Percentiles rank a stretch among this genome's conserved stretches.
phyloP scores from a whole-genome alignment of 2,329 filamentous ascomycete species.

The Fusarium sp. region DNA sequence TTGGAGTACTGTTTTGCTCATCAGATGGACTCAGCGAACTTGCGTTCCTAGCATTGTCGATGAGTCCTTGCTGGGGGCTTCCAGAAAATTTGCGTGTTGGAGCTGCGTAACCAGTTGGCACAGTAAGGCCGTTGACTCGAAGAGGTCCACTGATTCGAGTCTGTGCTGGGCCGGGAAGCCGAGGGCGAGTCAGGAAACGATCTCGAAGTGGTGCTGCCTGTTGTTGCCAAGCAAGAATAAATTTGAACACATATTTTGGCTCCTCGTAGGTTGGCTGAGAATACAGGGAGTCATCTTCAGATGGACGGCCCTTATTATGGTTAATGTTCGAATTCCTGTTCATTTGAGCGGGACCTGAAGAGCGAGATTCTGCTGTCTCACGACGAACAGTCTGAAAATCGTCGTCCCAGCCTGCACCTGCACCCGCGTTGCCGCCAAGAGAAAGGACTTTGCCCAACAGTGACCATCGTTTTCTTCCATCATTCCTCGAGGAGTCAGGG shows the following conservation, averaged over 20 bases:
- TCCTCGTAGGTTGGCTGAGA: constrained; percentile 68
- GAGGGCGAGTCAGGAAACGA: constrained; percentile 74
- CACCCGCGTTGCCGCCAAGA: constrained; percentile 39
- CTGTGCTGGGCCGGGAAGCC: constrained; percentile 78
- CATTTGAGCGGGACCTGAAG: constrained; percentile 36
- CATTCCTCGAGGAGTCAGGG: constrained; percentile 47
- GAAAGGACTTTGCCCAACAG: constrained; percentile 73
- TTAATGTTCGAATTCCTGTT: constrained; percentile 51
- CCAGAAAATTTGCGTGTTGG: constrained; percentile 64
- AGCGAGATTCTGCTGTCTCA: constrained; percentile 62
- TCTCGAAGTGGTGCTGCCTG: constrained; percentile 68
- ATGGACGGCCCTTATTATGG: constrained; percentile 52
- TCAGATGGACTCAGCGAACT: constrained; percentile 52
- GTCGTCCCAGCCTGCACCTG: constrained; percentile 52
- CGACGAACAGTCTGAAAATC: constrained; percentile 64
- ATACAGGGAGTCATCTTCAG: constrained; percentile 66
- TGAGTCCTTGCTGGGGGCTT: constrained; percentile 58
- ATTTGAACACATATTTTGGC: constrained; percentile 77
- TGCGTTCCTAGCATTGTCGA: constrained; percentile 66
- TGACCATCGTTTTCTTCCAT: constrained; percentile 72
- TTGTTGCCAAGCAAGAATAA: constrained; percentile 75
- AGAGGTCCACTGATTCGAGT: constrained; percentile 64
- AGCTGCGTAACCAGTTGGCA: constrained; percentile 55
- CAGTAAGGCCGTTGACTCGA: constrained; percentile 55
- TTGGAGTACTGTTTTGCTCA: constrained; percentile 37